Evolutionary conservation across 306 rosid genomes (phyloP).

Genomic region (Fragaria nilgerrensis): DNA sequence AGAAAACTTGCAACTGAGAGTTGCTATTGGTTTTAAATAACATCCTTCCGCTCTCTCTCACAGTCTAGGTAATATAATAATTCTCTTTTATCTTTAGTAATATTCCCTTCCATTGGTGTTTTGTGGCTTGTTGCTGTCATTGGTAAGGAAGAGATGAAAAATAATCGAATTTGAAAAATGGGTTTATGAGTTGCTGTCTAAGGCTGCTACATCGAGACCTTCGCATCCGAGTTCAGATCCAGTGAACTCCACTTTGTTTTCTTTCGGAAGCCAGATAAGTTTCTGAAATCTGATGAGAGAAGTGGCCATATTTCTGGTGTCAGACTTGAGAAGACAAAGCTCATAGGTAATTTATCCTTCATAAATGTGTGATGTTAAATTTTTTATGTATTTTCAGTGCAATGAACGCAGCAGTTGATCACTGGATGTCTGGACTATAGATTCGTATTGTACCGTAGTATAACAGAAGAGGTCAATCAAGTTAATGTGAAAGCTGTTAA

Average conservation of each 20-base stretch:
- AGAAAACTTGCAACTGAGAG: constrained; percentile 63
- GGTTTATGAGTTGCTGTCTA: constrained; percentile 79
- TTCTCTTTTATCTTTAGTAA: neutral
- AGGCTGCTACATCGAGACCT: constrained; percentile 61
- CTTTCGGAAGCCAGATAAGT: constrained; percentile 72
- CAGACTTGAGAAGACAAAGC: constrained; percentile 73
- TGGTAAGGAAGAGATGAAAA: constrained; percentile 87
- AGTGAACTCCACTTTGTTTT: constrained; percentile 74
- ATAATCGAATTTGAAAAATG: constrained; percentile 66
- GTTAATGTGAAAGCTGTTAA: neutral
- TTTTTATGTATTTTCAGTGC: neutral
- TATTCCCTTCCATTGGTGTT: constrained; percentile 26
- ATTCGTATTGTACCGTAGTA: neutral
- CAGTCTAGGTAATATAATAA: neutral
- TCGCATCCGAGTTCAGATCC: constrained; percentile 41
- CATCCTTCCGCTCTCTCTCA: neutral
- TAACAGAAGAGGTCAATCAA: neutral
- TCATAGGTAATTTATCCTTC: constrained; percentile 42
- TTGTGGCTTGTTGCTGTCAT: constrained; percentile 33
- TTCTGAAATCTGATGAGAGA: constrained; percentile 52
- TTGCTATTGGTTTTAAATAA: constrained; percentile 18
- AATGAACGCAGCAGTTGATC: neutral
- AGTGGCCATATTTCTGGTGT: constrained; percentile 54
- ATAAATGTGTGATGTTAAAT: neutral
- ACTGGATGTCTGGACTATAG: neutral